Base-by-base conservation (phyloP, 495 filamentous ascomycete genomes). In the Bathelium albidoporum region DNA sequence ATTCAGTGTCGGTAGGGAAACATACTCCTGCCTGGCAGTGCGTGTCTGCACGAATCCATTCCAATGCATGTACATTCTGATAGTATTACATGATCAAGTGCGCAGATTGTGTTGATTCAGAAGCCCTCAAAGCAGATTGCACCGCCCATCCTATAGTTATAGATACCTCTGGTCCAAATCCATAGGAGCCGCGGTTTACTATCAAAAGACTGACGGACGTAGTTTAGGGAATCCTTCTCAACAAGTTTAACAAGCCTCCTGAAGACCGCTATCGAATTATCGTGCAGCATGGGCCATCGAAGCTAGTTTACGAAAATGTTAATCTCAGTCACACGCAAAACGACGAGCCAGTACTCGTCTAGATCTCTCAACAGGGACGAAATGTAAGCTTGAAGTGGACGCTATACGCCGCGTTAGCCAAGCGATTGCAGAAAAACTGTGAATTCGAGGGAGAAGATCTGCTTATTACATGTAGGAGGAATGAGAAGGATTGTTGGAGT, bases 321-420 rank as follows among this genome's bases (percentile, higher is more conserved):
- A 44, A 58, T n/a, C 52, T 68, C 16, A 64, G 64, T 28, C 55
- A 43, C 39, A 34, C 22, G 11, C 59, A 64, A 10, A 68, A 39
- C 26, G 45, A 66, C 18, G 22, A 66, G 18, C 43, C 66, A 14
- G 64, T 68, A 16, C 53, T 68, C 60, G 49, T 68, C 16, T 64
- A 68, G 58, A 68, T 68, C 41, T 66, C 66, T 32, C 66, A 68
- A 59, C 66, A 66, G 29, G 66, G 66, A 41, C 66, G 66, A 20
- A 29, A 53, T 49, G 60, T 58, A 4, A 59, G 44, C 14, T 41
- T 60, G 28, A 68, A 68, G 59, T 60, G 66, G 32, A 22, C 14
- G 2, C 22, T 59, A 7, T 66, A 62, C 32, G 31, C 29, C 20
- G 55, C 41, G 16, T 55, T 68, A 2, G 65, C 65, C 3, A 41